Conservation (phyloP, 1,284 basidiomycete species). For the Boletellus deceptivus region DNA sequence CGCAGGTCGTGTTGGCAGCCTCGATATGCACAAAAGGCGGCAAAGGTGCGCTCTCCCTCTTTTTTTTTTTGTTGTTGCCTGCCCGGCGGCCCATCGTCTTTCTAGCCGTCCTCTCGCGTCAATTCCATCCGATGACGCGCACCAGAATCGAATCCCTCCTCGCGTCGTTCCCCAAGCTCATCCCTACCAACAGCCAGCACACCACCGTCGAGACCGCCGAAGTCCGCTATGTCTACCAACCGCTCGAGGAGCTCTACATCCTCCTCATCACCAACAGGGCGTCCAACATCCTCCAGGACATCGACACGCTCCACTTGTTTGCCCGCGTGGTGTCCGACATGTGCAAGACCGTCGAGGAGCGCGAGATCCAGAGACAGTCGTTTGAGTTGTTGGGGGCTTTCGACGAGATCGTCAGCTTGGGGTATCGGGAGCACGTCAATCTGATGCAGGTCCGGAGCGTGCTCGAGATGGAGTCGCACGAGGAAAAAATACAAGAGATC, state of each 20-base stretch:
- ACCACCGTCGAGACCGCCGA: conserved; percentile 92
- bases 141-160: conserved; percentile 94
- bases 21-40: conserved; percentile 94
- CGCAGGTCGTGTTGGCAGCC: conserved; percentile 85
- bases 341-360: conserved; percentile 84
- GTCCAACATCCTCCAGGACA: conserved; percentile 98
- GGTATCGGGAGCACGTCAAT: conserved; percentile 93
- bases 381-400: conserved; percentile 96
- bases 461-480: conserved; percentile 98
- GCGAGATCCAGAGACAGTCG: conserved; percentile 88
- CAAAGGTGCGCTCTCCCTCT: conserved; percentile 59
- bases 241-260: conserved; percentile 97
- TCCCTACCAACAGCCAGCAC: conserved; percentile 96
- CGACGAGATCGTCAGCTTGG: conserved; percentile 94
- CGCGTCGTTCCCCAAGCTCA: conserved; percentile 96
- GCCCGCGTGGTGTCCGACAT: conserved; percentile 93
- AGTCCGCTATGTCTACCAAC: conserved; percentile 98
- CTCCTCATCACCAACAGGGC: conserved; percentile 98
- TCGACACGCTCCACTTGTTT: conserved; percentile 93
- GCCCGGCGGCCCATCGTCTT: neutral
- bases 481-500: conserved; percentile 99
- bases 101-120: conserved; percentile 91
- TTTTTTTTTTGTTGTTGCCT: neutral
- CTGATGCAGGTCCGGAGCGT: conserved; percentile 90
- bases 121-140: conserved; percentile 92